These are phyloP conservation scores for Conringia planisiliqua DNA, from an alignment of 345 rosid species.

Conservation along the genomic window DNA sequence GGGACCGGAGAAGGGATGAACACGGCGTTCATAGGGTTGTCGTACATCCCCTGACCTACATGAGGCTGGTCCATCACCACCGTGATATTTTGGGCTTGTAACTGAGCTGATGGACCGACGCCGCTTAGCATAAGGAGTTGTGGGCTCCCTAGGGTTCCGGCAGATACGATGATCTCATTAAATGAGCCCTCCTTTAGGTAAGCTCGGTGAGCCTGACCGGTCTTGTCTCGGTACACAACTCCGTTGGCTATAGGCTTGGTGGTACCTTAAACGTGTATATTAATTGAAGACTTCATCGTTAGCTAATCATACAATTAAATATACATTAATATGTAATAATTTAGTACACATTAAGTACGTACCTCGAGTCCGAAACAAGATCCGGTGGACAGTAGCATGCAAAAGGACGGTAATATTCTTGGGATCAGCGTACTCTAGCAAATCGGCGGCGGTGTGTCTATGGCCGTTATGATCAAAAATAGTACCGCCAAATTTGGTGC, in stretches of 20 bases:
- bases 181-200: conserved; percentile 39
- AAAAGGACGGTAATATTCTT: conserved; percentile 44
- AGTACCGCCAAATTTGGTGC: conserved; percentile 76
- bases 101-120: conserved; percentile 55
- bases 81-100: conserved; percentile 41
- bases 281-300: neutral
- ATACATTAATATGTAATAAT: neutral
- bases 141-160: conserved; percentile 79
- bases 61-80: conserved; percentile 53
- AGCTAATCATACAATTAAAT: neutral
- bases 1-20: conserved; percentile 60
- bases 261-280: conserved; percentile 16
- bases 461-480: conserved; percentile 58
- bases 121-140: conserved; percentile 72
- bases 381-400: conserved; percentile 53
- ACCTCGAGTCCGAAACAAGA: conserved; percentile 39
- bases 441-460: conserved; percentile 74
- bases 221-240: conserved; percentile 46
- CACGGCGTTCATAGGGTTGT: conserved; percentile 74
- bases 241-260: conserved; percentile 51
- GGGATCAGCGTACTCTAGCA: conserved; percentile 57
- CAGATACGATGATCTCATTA: conserved; percentile 54
- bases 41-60: conserved; percentile 74
- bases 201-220: conserved; percentile 43
- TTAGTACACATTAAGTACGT: too few species aligned